phyloP scores from a whole-genome alignment of 805 yeast genomes.

The Komagataella phaffii region DNA sequence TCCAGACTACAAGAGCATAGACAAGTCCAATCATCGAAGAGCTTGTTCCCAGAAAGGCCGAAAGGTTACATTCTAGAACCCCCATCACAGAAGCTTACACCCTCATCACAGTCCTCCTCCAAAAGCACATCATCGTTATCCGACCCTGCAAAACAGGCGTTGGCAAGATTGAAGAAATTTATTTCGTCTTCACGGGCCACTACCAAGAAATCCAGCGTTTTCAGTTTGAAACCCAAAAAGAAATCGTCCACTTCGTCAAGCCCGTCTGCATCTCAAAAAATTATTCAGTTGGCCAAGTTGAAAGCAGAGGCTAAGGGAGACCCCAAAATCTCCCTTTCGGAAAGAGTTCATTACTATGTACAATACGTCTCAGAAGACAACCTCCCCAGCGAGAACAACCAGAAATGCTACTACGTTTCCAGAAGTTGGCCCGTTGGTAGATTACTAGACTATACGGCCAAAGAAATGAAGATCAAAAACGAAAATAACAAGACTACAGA shows the following conservation, averaged over 20 bases:
- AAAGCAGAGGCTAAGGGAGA: conserved; percentile 41
- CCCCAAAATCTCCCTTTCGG: conserved; percentile 22
- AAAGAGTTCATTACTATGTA: conserved; percentile 37
- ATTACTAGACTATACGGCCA: conserved; percentile 39
- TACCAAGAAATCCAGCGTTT: conserved; percentile 1
- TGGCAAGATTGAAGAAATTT: conserved; percentile 10
- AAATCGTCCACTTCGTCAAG: not conserved
- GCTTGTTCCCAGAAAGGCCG: conserved; percentile 39
- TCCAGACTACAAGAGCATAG: conserved; percentile 12
- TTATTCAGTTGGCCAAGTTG: conserved; percentile 24
- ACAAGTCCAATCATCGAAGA: conserved; percentile 19
- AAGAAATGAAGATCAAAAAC: conserved; percentile 30
- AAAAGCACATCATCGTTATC: conserved; percentile 4
- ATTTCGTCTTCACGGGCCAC: conserved; percentile 5
- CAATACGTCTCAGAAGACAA: conserved; percentile 22
- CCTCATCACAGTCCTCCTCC: conserved; percentile 17
- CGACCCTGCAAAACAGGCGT: conserved; percentile 8
- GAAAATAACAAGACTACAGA: conserved; percentile 32
- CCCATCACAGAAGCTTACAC: conserved; percentile 13
- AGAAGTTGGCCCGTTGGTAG: conserved; percentile 49
- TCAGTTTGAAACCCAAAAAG: not conserved
- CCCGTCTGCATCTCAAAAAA: conserved; percentile 8
- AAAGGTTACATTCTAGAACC: conserved; percentile 4
- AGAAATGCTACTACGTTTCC: conserved; percentile 27
- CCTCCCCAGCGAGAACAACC: conserved; percentile 8